These are phyloP conservation scores for Chytriomyces confervae DNA, from an alignment of 192 early-diverging fungal species.

Conservation along the genomic window DNA sequence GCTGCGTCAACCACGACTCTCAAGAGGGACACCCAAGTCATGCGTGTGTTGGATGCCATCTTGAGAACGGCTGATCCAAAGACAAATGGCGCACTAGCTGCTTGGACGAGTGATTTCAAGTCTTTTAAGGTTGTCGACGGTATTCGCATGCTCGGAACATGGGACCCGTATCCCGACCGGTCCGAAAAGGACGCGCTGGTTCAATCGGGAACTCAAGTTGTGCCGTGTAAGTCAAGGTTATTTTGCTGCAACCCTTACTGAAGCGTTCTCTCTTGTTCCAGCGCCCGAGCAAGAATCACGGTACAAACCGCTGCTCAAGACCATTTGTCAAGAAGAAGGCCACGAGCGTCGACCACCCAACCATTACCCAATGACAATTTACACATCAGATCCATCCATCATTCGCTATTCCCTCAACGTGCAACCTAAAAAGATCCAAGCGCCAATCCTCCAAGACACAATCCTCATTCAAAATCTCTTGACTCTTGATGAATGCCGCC, in stretches of 20 bases:
- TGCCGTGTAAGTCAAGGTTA: background rate
- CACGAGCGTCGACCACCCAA: conserved; percentile 66
- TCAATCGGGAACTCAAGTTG: conserved; percentile 19
- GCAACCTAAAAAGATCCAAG: conserved; percentile 45
- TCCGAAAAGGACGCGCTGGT: conserved; percentile 37
- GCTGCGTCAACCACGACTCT: conserved; percentile 52
- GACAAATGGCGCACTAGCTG: conserved; percentile 19
- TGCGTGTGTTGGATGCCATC: conserved; percentile 67
- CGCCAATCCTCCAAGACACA: conserved; percentile 63
- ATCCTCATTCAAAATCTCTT: conserved; percentile 65
- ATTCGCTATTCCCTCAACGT: conserved; percentile 46
- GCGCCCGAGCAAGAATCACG: background rate
- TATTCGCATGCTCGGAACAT: conserved; percentile 40
- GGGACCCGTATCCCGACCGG: conserved; percentile 47
- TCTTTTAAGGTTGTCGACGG: conserved; percentile 11
- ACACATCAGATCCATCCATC: conserved; percentile 60
- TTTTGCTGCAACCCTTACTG: background rate
- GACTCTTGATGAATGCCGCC: conserved; percentile 57
- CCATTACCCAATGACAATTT: conserved; percentile 63
- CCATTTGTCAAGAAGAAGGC: conserved; percentile 61
- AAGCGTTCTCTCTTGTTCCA: background rate
- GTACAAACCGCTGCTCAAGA: conserved; percentile 45
- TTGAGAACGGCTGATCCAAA: conserved; percentile 66
- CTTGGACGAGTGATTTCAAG: conserved; percentile 33
- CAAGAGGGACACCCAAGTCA: conserved; percentile 50